These are phyloP conservation scores for Exophiala sp. DNA, from an alignment of 2,329 filamentous ascomycete genomes.

Conservation along the genomic window DNA sequence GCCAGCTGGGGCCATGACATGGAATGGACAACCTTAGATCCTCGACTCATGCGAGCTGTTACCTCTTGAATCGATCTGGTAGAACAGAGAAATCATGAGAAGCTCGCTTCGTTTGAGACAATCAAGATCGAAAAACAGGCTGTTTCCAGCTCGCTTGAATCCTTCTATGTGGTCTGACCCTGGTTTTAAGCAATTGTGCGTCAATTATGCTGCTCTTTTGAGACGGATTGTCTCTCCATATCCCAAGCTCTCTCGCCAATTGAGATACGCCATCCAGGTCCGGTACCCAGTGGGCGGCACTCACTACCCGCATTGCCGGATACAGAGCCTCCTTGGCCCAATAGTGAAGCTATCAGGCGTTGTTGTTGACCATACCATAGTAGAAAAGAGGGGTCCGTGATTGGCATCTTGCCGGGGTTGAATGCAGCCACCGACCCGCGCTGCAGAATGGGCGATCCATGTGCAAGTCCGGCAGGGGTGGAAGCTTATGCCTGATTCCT, in stretches of 20 bases:
- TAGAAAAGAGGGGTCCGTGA: slow-evolving; percentile 3
- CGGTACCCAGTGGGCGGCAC: slow-evolving; percentile 14
- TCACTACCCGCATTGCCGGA: slow-evolving; percentile 13
- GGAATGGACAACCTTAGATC: slow-evolving; percentile 15
- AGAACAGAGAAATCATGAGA: background rate
- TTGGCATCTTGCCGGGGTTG: slow-evolving; percentile 7
- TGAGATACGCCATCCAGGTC: slow-evolving; percentile 3
- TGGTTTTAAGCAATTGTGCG: slow-evolving; percentile 4
- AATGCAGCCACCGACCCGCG: slow-evolving; percentile 11
- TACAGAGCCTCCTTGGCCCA: slow-evolving; percentile 11
- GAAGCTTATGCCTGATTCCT: slow-evolving; percentile 23
- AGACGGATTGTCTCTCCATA: slow-evolving; percentile 21
- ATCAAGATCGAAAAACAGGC: background rate
- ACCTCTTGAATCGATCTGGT: too few species aligned
- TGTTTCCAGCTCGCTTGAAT: background rate
- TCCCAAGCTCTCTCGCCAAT: slow-evolving; percentile 18
- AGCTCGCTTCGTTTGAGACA: background rate
- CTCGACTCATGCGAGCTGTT: too few species aligned
- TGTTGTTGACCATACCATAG: background rate
- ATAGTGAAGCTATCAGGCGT: slow-evolving; percentile 14
- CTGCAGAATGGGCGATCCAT: slow-evolving; percentile 11
- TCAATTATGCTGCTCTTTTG: slow-evolving; percentile 12
- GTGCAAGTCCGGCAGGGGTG: background rate
- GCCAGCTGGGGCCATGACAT: slow-evolving; percentile 10
- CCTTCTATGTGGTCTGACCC: background rate